Conservation (phyloP, 2,329 filamentous ascomycete species). For the Bipolaris bicolor region DNA sequence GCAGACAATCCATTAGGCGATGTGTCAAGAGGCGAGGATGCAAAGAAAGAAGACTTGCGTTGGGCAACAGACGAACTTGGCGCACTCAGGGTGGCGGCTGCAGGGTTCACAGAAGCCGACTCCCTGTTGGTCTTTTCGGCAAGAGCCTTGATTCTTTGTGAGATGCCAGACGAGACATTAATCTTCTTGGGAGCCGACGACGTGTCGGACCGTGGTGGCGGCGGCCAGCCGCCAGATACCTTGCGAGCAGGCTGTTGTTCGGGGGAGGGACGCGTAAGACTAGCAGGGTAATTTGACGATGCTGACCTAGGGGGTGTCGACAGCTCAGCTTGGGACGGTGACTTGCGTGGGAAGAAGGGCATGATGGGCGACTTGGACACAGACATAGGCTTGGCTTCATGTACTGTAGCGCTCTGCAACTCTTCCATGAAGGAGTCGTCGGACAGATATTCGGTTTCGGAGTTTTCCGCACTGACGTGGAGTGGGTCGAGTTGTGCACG, state of each 20-base stretch:
- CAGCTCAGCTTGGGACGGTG: slow-evolving; percentile 28
- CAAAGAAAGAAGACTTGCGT: slow-evolving; percentile 49
- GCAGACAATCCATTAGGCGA: slow-evolving; percentile 34
- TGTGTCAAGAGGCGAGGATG: slow-evolving; percentile 39
- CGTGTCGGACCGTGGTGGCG: slow-evolving; percentile 34
- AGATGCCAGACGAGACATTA: slow-evolving; percentile 88
- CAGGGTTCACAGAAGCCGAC: slow-evolving; percentile 35
- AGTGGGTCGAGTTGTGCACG: slow-evolving; percentile 50
- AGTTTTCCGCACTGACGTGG: slow-evolving; percentile 47
- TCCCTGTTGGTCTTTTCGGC: slow-evolving; percentile 72
- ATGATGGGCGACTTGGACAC: slow-evolving; percentile 79
- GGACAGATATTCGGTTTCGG: slow-evolving; percentile 62
- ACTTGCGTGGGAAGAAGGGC: slow-evolving; percentile 60
- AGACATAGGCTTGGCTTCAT: slow-evolving; percentile 80
- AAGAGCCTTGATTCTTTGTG: slow-evolving; percentile 90
- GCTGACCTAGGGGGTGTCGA: slow-evolving; percentile 39
- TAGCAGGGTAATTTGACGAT: slow-evolving; percentile 45
- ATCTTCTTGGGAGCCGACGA: slow-evolving; percentile 67
- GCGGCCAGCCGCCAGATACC: slow-evolving; percentile 42
- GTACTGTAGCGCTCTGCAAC: slow-evolving; percentile 77
- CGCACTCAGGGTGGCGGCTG: slow-evolving; percentile 32
- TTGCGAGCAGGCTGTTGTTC: slow-evolving; percentile 35
- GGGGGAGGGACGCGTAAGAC: slow-evolving; percentile 32
- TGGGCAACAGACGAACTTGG: slow-evolving; percentile 42
- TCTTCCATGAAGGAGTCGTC: slow-evolving; percentile 87